Base-by-base conservation (phyloP, 2,329 filamentous ascomycete species). In the Myriosclerotinia duriaeana region DNA sequence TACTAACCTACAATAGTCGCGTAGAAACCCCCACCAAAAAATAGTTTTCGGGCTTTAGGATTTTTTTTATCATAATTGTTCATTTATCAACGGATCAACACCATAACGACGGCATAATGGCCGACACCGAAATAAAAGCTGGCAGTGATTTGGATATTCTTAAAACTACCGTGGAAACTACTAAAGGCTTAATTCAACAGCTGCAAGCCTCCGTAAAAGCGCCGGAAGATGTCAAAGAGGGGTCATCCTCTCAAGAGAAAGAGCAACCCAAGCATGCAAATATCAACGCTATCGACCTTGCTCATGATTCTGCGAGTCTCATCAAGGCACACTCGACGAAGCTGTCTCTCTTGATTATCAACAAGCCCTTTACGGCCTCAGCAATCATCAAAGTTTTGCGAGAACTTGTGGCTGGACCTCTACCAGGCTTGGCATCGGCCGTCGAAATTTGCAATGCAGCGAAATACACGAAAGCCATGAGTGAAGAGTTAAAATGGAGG, bases 291-390 rank as follows among this genome's bases (percentile, higher is more conserved):
- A 83, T 97, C 34, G 79, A 86, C 17, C 83, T 94, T 67, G 86
- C 93, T 44, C 84, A 85, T 72, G 89, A 93, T 73, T 85, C 90
- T 0, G 85, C 91, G 0, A 85, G 83, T 36, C 82, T 96, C 6
- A 86, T 97, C 67, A 88, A 87, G 76, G 91, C 93, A 0, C 92
- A 97, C 75, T 86, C 89, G 1, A 97, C 93, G 7, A 97, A 96
- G 70, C 83, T 97, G 36, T 94, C 91, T 0, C 87, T 97, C 0
- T 84, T 98, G 15, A 85, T 95, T 1, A 90, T 96, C 74, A 97
- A 91, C 74, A 85, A 91, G 22, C 93, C 94, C 0, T 96, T 96
- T 72, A 95, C 93, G 0, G 88, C 91, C 0, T 87, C 88, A 0
- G 93, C 92, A 6, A 83, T 96, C 44, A 80, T 79, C 12, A 87